phyloP scores from a whole-genome alignment of 352 stramenopile species.

The Pythium phragmitis region DNA sequence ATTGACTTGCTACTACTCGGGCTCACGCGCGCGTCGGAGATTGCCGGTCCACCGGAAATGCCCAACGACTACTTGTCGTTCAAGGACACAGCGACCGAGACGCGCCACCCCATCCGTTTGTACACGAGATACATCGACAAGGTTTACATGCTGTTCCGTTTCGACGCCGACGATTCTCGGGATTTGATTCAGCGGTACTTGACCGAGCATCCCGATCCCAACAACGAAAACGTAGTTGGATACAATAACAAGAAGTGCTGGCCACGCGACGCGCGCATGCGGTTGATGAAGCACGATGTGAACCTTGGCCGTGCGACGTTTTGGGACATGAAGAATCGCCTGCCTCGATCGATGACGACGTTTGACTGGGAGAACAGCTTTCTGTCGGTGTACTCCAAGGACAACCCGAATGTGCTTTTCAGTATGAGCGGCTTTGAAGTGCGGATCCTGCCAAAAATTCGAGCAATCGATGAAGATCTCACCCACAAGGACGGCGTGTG shows the following conservation, averaged over 20 bases:
- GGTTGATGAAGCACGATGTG: slow-evolving; percentile 99
- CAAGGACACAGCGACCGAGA: slow-evolving; percentile 97
- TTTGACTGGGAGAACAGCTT: slow-evolving; percentile 99
- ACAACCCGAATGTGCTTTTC: slow-evolving; percentile 99
- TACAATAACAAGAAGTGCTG: slow-evolving; percentile 99
- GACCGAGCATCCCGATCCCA: slow-evolving; percentile 99
- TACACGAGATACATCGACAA: slow-evolving; percentile 99
- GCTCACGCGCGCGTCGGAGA: slow-evolving; percentile 97
- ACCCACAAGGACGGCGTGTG: slow-evolving; percentile 99
- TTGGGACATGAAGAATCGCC: slow-evolving; percentile 99
- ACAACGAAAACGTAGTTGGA: slow-evolving; percentile 99
- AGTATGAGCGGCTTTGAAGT: slow-evolving; percentile 99
- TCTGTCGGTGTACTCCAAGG: slow-evolving; percentile 98
- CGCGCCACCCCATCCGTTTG: slow-evolving; percentile 97
- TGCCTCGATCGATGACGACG: slow-evolving; percentile 98
- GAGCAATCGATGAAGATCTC: slow-evolving; percentile 90
- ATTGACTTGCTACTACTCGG: slow-evolving; percentile 98
- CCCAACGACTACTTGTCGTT: slow-evolving; percentile 99
- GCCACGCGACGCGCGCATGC: slow-evolving; percentile 99
- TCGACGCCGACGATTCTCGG: slow-evolving; percentile 97
- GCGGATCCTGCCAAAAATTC: slow-evolving; percentile 91
- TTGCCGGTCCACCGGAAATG: slow-evolving; percentile 95
- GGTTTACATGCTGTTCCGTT: slow-evolving; percentile 99
- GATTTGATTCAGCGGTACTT: slow-evolving; percentile 99
- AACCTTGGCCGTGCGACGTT: slow-evolving; percentile 99